Evolutionary conservation across 129 eudicot genomes (phyloP), one percentile per base, ranked within the genome.

Genomic region (Pulicaria dysenterica): DNA sequence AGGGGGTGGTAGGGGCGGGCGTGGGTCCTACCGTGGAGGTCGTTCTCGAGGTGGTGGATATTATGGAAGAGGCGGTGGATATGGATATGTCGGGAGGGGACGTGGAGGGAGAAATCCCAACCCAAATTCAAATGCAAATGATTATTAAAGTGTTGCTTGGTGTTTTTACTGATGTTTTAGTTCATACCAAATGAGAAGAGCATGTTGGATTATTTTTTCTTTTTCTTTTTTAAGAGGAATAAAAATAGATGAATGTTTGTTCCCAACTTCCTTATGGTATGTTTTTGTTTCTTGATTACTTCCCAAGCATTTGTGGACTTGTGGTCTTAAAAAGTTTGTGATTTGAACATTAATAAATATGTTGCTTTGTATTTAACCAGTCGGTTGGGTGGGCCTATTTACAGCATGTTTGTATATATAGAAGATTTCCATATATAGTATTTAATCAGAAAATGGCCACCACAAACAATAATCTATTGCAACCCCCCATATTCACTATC

Each of bases 1-100:
- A 6, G 97, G 96, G n/a, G 92, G 95, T 50, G 84, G 97, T 4
- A 91, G 97, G 67, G 92, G 95, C 24, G 86, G 90, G 16, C 82
- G 87, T 73, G 98, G 96, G 58, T 87, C 89, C 41, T 82, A 90
- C 72, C 88, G 98, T 38, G 96, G 95, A 9, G 72, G 82, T 58
- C 72, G 77, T 9, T 70, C 47, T 15, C 88, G 86, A 63, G 89
- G 85, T 50, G 78, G 84, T 10, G 75, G 75, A 70, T 75, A 81
- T 50, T 64, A 81, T 49, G 85, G 89, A 36, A 79, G 82, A 70
- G 81, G 88, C 8, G 79, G 77, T 3, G 80, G 96, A 5, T 87
- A 85, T 65, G 89, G 96, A n/a, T 86, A 92, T 77, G 81, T 9
- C 4, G 76, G 82, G 16, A 81, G 96, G 87, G 95, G 98, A 11